Evolutionary conservation across 108 stramenopile species (phyloP).

Genomic region (Mediolabrus comicus): DNA sequence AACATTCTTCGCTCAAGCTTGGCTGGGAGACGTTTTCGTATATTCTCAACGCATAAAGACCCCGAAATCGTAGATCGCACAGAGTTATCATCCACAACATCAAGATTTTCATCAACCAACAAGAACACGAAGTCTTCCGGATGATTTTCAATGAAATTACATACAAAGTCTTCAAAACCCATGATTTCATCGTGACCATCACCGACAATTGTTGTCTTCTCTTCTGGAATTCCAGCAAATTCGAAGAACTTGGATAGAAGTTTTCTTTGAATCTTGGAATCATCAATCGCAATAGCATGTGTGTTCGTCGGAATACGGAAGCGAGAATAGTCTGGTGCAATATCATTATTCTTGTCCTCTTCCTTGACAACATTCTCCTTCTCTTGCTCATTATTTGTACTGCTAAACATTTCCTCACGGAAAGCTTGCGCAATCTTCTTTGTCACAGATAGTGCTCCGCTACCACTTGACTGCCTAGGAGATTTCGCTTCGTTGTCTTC

Average conservation of each 20-base stretch:
- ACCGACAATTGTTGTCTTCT: slow-evolving; percentile 20
- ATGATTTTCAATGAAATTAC: slow-evolving; percentile 26
- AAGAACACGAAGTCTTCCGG: slow-evolving; percentile 35
- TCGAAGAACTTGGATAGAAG: slow-evolving; percentile 41
- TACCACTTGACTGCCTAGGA: background rate
- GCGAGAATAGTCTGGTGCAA: slow-evolving; percentile 1
- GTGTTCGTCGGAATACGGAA: slow-evolving; percentile 51
- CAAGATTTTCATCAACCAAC: slow-evolving; percentile 59
- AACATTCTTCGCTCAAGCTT: slow-evolving; percentile 31
- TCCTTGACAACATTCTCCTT: background rate
- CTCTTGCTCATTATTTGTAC: background rate
- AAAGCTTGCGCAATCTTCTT: slow-evolving; percentile 21
- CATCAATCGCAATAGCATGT: slow-evolving; percentile 57
- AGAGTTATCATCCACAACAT: slow-evolving; percentile 16
- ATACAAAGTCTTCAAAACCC: slow-evolving; percentile 26
- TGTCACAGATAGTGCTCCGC: background rate
- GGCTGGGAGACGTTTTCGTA: slow-evolving; percentile 14
- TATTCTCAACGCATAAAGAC: slow-evolving; percentile 24
- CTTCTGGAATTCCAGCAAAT: slow-evolving; percentile 39
- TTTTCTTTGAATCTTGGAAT: slow-evolving; percentile 67
- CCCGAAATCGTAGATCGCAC: slow-evolving; percentile 31
- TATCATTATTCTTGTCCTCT: background rate
- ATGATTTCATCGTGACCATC: slow-evolving; percentile 38
- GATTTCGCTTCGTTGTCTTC: background rate
- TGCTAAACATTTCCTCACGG: slow-evolving; percentile 15